Conservation (phyloP, 345 rosid genomes). For the Brassica napus region Da-Ae NC_063452.1:53650001-53650500, state of each 20-base stretch:
- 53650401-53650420: conserved; percentile 47
- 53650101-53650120: conserved; percentile 15
- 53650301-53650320: conserved; percentile 43
- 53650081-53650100: neutral
- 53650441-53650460: conserved; percentile 51
- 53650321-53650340: conserved; percentile 20
- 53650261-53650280: neutral
- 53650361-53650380: conserved; percentile 47
- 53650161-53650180: neutral
- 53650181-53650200: neutral
- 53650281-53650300: conserved; percentile 53
- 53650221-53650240: conserved; percentile 7
- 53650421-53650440: conserved; percentile 52
- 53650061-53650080: neutral
- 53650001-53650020: conserved; percentile 68
- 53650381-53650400: conserved; percentile 49
- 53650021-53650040: conserved; percentile 9
- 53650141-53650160: neutral
- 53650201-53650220: neutral
- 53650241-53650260: conserved; percentile 8
- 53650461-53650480: conserved; percentile 84
- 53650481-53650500: conserved; percentile 99
- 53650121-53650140: conserved; percentile 10
- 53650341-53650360: conserved; percentile 42
- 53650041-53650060: neutral